Percentiles rank a stretch among this genome's conserved stretches.
phyloP scores from a whole-genome alignment of 768 basidiomycete species.

The Tulasnella sp. region DNA sequence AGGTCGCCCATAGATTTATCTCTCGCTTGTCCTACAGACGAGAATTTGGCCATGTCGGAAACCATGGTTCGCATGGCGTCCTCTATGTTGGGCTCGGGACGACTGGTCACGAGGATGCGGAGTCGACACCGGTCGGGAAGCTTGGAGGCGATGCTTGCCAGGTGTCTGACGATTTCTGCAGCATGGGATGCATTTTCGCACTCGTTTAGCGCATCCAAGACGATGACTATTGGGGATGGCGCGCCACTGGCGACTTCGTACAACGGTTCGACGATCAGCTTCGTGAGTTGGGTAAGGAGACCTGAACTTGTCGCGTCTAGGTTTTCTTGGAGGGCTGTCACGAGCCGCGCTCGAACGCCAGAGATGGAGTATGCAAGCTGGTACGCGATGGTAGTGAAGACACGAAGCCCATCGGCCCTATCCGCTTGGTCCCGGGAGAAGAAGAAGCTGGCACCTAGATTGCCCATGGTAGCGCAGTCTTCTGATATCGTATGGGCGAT shows the following conservation, averaged over 20 bases:
- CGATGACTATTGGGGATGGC: slow-evolving; percentile 23
- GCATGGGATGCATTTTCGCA: slow-evolving; percentile 18
- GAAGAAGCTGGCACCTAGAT: slow-evolving; percentile 30
- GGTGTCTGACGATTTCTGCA: slow-evolving; percentile 21
- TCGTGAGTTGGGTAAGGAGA: slow-evolving; percentile 21
- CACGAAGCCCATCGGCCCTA: slow-evolving; percentile 19
- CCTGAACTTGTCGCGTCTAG: slow-evolving; percentile 8
- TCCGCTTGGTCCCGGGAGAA: slow-evolving; percentile 24
- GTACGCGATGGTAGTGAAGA: slow-evolving; percentile 29
- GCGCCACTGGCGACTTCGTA: background rate
- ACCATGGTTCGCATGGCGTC: no score
- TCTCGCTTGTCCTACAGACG: no score
- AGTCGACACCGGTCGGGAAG: slow-evolving; percentile 25
- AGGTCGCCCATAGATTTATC: no score
- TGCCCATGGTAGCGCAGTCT: slow-evolving; percentile 18
- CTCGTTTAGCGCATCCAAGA: slow-evolving; percentile 34
- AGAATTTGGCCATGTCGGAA: no score
- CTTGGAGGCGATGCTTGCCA: slow-evolving; percentile 17
- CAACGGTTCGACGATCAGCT: slow-evolving; percentile 20
- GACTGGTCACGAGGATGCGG: slow-evolving; percentile 30
- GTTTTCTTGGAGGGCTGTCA: slow-evolving; percentile 10
- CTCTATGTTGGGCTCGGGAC: slow-evolving; percentile 25
- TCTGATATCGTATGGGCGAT: slow-evolving; percentile 30
- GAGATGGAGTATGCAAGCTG: slow-evolving; percentile 24
- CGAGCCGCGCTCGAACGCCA: background rate